Percentiles rank a stretch among this genome's conserved stretches.
Conservation (phyloP, 2,329 filamentous ascomycete species). For the Colletotrichum shisoi region DNA sequence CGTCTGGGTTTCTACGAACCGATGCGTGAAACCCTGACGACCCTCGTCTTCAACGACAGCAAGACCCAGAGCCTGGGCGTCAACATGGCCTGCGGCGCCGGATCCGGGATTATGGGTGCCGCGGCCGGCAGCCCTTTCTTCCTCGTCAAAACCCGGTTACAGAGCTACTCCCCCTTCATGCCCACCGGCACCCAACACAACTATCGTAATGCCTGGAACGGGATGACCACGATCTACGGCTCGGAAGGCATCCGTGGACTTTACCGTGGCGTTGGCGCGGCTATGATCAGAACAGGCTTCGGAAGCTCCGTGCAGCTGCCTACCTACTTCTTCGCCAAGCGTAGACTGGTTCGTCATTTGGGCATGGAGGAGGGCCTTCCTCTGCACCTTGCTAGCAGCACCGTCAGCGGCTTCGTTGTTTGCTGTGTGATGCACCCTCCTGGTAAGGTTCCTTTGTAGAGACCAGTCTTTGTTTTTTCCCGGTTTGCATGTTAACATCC, state of each 20-base stretch:
- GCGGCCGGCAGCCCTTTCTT: slow-evolving; percentile 96
- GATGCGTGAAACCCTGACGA: slow-evolving; percentile 76
- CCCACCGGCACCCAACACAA: slow-evolving; percentile 97
- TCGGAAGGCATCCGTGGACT: slow-evolving; percentile 80
- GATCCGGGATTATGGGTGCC: slow-evolving; percentile 88
- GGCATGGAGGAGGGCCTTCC: slow-evolving; percentile 91
- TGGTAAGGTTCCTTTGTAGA: slow-evolving; percentile 58
- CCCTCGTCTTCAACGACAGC: slow-evolving; percentile 73
- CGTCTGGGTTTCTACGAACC: slow-evolving; percentile 98
- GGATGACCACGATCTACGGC: slow-evolving; percentile 78
- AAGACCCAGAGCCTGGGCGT: slow-evolving; percentile 83
- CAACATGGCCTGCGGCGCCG: slow-evolving; percentile 92
- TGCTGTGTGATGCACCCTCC: slow-evolving; percentile 98
- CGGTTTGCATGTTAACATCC: slow-evolving; percentile 19
- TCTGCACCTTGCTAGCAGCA: slow-evolving; percentile 87
- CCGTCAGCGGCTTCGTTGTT: slow-evolving; percentile 91
- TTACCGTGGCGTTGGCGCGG: slow-evolving; percentile 89
- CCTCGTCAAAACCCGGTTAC: slow-evolving; percentile 93
- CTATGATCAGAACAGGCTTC: slow-evolving; percentile 95
- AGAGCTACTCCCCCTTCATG: slow-evolving; percentile 90
- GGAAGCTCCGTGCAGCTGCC: slow-evolving; percentile 95
- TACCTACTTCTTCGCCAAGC: slow-evolving; percentile 97
- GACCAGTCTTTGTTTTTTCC: background rate
- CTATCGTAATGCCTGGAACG: slow-evolving; percentile 86
- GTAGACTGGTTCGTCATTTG: slow-evolving; percentile 79